Base-by-base conservation (phyloP, 306 rosid genomes). In the Rubus idaeus region DNA sequence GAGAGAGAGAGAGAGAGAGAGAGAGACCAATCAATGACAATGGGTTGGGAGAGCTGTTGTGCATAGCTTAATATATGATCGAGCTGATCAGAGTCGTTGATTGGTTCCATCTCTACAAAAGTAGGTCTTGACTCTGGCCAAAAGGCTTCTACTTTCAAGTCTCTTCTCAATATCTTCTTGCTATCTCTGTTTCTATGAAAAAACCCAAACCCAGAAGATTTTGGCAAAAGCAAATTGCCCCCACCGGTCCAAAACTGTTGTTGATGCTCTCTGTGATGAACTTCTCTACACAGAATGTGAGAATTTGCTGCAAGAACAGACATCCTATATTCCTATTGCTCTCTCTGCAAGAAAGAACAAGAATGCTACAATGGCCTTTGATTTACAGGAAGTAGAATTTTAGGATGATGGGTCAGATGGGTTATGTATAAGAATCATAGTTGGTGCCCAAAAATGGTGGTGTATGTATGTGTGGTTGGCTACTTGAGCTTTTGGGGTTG, bases 21-120 rank as follows among this genome's bases (percentile, higher is more conserved):
- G 35, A 81, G 20, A 41, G 83, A 94, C 95, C 97, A 95, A 55
- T 92, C 98, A 69, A 95, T 89, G 84, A 95, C 47, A 68, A 95
- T 62, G 6, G 93, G 92, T 16, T 90, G 86, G 10, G 94, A 89
- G 7, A 79, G 80, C 5, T 89, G 81, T 5, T 77, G 87, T 45
- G 97, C 90, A 4, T 35, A 80, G 61, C 73, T 18, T 5, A 94
- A 86, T 84, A 94, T 89, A 74, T 65, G 97, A 83, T 95, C 98
- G 0, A 92, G 88, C 0, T 92, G 96, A 11, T 89, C 93, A 56
- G 74, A 70, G 78, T 90, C 93, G 30, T 83, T 69, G 37, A 95
- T 88, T 37, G 88, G 47, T 64, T 88, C 95, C 97, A 90, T 71
- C 70, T 83, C 97, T 3, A 88, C 39, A 10, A 18, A 14, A 52